phyloP scores from a whole-genome alignment of 2,329 filamentous ascomycete species.

The Fusarium citri region DNA sequence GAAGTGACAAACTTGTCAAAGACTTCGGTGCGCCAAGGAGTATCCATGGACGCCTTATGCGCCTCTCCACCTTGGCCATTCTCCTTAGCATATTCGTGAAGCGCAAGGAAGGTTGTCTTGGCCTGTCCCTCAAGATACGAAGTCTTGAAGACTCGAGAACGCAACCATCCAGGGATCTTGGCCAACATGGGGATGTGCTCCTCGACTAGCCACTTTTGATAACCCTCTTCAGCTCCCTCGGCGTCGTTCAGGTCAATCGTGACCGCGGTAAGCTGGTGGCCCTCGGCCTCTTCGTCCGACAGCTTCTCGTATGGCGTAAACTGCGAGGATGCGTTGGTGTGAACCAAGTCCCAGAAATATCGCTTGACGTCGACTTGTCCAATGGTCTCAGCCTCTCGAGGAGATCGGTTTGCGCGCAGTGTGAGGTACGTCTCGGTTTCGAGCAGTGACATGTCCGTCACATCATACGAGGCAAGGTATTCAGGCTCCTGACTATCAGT shows the following conservation, averaged over 20 bases:
- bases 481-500: conserved; percentile 71
- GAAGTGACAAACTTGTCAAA: conserved; percentile 68
- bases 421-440: conserved; percentile 76
- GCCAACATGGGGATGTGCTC: conserved; percentile 79
- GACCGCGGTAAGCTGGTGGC: conserved; percentile 71
- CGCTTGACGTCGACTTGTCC: conserved; percentile 73
- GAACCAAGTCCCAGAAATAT: conserved; percentile 75
- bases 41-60: conserved; percentile 71
- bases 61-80: conserved; percentile 76
- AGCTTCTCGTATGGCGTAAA: conserved; percentile 72
- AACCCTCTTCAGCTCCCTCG: conserved; percentile 63
- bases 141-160: conserved; percentile 77
- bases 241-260: conserved; percentile 65
- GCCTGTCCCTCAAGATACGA: conserved; percentile 69
- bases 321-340: conserved; percentile 64
- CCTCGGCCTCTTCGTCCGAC: conserved; percentile 67
- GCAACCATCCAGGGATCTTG: conserved; percentile 82
- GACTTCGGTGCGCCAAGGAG: conserved; percentile 70
- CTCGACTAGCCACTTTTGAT: conserved; percentile 77
- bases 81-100: conserved; percentile 77
- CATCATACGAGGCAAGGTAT: conserved; percentile 86
- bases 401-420: conserved; percentile 68
- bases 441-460: conserved; percentile 78
- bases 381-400: conserved; percentile 66
- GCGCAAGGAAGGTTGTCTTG: conserved; percentile 67